These are phyloP conservation scores for Scheffersomyces spartinae DNA, from an alignment of 805 yeast genomes.

Conservation along the genomic window DNA sequence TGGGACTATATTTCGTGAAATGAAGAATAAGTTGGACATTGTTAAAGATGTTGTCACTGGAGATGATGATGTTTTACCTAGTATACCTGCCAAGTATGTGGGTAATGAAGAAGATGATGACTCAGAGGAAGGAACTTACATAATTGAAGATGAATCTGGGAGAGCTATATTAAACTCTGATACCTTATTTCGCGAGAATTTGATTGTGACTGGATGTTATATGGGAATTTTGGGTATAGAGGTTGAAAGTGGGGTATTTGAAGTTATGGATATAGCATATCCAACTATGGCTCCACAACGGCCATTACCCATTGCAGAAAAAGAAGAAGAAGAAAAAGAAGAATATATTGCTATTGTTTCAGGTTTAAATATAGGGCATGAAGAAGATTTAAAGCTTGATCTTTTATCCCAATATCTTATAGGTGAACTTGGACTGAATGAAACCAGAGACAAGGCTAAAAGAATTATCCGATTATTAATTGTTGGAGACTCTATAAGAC, in stretches of 20 bases:
- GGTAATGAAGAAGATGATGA: constrained; percentile 39
- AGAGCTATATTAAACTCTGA: constrained; percentile 64
- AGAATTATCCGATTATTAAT: constrained; percentile 44
- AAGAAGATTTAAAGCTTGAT: constrained; percentile 36
- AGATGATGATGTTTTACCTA: constrained; percentile 38
- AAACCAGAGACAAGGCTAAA: constrained; percentile 11
- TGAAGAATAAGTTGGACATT: constrained; percentile 78
- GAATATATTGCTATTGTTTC: constrained; percentile 62
- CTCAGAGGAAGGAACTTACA: constrained; percentile 40
- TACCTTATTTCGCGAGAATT: constrained; percentile 35
- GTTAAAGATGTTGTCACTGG: constrained; percentile 65
- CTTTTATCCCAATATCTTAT: constrained; percentile 56
- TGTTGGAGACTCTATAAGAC: constrained; percentile 53
- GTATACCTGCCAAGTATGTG: constrained; percentile 19
- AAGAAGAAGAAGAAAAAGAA: constrained; percentile 7
- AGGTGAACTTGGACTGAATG: constrained; percentile 49
- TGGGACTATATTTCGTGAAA: constrained; percentile 79
- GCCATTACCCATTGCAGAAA: constrained; percentile 10
- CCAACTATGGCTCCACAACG: constrained; percentile 56
- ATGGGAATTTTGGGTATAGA: constrained; percentile 84
- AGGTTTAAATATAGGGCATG: constrained; percentile 49
- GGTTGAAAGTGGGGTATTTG: constrained; percentile 70
- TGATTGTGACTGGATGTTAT: constrained; percentile 82
- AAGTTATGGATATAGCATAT: constrained; percentile 66
- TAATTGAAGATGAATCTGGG: constrained; percentile 91